phyloP scores from a whole-genome alignment of 371 early-diverging fungal species.

The Sporodiniella umbellata region DNA sequence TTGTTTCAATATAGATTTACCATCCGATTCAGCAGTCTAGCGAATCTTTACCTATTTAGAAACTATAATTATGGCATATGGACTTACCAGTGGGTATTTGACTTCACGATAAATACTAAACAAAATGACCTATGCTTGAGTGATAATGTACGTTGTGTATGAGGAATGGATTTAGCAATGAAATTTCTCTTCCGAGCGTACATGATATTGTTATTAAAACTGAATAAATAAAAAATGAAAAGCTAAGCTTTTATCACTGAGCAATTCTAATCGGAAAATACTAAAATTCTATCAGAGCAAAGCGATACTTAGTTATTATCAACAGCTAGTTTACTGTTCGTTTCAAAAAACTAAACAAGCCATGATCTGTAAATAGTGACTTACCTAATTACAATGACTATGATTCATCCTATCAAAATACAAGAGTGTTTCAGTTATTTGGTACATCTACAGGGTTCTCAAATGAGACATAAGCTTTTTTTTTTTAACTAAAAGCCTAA shows the following conservation, averaged over 20 bases:
- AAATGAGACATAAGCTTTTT: too few species aligned
- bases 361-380: too few species aligned
- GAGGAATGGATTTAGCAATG: slow-evolving; percentile 1
- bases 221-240: not conserved
- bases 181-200: slow-evolving; percentile 3
- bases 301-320: not conserved
- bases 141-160: not conserved
- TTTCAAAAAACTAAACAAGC: too few species aligned
- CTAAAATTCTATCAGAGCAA: not conserved
- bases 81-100: slow-evolving; percentile 4
- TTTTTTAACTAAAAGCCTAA: too few species aligned
- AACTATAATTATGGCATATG: not conserved
- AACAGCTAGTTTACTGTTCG: too few species aligned
- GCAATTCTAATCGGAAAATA: not conserved
- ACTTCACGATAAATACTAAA: not conserved
- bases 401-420: too few species aligned
- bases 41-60: slow-evolving; percentile 2
- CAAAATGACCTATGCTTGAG: slow-evolving; percentile 2
- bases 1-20: too few species aligned
- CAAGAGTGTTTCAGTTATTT: too few species aligned
- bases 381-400: too few species aligned
- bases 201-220: not conserved
- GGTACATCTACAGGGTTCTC: too few species aligned
- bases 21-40: too few species aligned
- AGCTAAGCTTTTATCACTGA: not conserved